Percentiles rank a stretch among this genome's conserved stretches.
phyloP scores from a whole-genome alignment of 257 asterid genomes.

The Ilex asprella region DNA sequence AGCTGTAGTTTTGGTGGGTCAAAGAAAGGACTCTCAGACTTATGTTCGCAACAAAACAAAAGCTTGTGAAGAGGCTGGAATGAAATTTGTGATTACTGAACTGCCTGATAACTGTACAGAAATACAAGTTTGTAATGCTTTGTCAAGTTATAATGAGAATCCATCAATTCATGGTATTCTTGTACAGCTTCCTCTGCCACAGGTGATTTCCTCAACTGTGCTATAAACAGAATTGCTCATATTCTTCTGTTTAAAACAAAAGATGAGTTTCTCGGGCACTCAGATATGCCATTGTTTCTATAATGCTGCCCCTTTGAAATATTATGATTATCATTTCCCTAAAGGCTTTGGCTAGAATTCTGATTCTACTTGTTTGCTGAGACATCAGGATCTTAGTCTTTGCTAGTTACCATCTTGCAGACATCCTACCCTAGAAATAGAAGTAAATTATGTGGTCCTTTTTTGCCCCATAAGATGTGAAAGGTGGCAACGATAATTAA shows the following conservation, averaged over 20 bases:
- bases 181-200: slow-evolving; percentile 94
- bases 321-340: too few relatives aligned
- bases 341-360: too few relatives aligned
- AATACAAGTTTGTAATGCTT: slow-evolving; percentile 48
- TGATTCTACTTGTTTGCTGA: too few relatives aligned
- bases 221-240: slow-evolving; percentile 4
- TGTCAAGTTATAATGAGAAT: slow-evolving; percentile 52
- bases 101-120: slow-evolving; percentile 62
- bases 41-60: slow-evolving; percentile 69
- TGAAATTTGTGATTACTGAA: slow-evolving; percentile 40
- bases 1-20: slow-evolving; percentile 81
- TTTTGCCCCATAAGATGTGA: too few relatives aligned
- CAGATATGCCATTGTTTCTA: background rate
- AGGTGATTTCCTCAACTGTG: slow-evolving; percentile 35
- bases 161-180: slow-evolving; percentile 73
- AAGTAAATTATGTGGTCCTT: too few relatives aligned
- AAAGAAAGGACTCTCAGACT: slow-evolving; percentile 62
- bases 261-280: background rate
- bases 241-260: background rate
- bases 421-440: too few relatives aligned
- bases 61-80: slow-evolving; percentile 85
- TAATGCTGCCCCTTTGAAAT: too few relatives aligned
- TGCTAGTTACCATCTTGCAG: too few relatives aligned
- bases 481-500: too few relatives aligned
- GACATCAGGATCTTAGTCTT: too few relatives aligned